These are phyloP conservation scores for Discostella stelligera DNA, from an alignment of 352 stramenopile genomes.

Conservation along the genomic window DNA sequence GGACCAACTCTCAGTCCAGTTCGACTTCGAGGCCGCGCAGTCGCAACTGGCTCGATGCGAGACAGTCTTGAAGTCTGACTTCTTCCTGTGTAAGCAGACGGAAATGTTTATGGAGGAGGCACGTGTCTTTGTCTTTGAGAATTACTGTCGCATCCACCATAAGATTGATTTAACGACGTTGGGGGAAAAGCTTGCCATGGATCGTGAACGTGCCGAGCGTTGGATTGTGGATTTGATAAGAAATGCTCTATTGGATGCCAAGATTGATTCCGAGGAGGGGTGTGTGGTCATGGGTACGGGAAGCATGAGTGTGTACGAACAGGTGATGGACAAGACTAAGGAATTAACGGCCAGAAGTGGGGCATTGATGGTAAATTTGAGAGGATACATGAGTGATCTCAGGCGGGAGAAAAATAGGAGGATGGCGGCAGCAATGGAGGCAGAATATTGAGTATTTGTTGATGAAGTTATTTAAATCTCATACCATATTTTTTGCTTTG, in stretches of 20 bases:
- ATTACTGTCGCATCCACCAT: conserved; percentile 98
- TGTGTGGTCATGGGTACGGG: conserved; percentile 95
- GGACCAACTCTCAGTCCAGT: conserved; percentile 96
- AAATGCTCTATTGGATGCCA: conserved; percentile 94
- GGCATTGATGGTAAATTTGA: conserved; percentile 76
- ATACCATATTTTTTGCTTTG: too few relatives aligned
- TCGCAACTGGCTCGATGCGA: conserved; percentile 89
- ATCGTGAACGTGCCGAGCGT: conserved; percentile 94
- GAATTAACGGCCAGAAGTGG: conserved; percentile 92
- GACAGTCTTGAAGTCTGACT: conserved; percentile 93
- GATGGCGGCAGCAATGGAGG: conserved; percentile 41
- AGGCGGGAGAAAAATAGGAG: conserved; percentile 64
- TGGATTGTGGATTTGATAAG: conserved; percentile 99
- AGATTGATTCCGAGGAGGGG: conserved; percentile 96
- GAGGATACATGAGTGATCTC: conserved; percentile 66
- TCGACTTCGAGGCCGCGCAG: conserved; percentile 98
- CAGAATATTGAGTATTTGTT: conserved; percentile 26
- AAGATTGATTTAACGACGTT: conserved; percentile 98
- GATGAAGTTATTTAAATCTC: too few relatives aligned
- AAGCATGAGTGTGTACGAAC: conserved; percentile 91
- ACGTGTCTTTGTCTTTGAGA: conserved; percentile 98
- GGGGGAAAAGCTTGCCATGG: conserved; percentile 95
- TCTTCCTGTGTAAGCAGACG: conserved; percentile 96
- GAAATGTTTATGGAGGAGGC: conserved; percentile 97
- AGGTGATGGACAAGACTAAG: conserved; percentile 97